Evolutionary conservation across 225 moss, liverwort and hornwort species (phyloP).

Genomic region (Pleurozium schreberi): DNA sequence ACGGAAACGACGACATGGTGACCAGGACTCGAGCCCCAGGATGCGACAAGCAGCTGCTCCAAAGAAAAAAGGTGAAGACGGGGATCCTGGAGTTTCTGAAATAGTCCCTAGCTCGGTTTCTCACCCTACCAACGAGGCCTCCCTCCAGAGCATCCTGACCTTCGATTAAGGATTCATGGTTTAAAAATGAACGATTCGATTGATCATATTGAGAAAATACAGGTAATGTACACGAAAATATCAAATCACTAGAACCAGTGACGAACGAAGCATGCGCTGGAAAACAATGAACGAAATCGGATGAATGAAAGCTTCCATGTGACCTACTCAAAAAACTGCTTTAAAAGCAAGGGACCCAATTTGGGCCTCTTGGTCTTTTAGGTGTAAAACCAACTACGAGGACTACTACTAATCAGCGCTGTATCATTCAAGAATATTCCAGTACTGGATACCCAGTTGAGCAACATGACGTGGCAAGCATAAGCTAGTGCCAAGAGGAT

Average conservation of each 20-base stretch:
- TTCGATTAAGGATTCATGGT: not conserved
- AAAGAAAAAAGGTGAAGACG: not conserved
- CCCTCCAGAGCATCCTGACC: not conserved
- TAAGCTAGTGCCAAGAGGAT: not conserved
- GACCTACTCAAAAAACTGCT: not conserved
- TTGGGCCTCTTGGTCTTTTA: not conserved
- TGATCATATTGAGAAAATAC: not conserved
- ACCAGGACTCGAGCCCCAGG: not conserved
- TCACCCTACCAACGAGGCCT: not conserved
- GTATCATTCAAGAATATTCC: not conserved
- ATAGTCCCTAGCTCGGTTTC: not conserved
- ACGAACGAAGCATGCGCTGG: not conserved
- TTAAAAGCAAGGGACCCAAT: not conserved
- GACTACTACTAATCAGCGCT: not conserved
- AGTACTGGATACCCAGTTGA: not conserved
- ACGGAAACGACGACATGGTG: not conserved
- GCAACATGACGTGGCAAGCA: not conserved
- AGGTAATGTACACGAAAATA: not conserved
- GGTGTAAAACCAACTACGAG: not conserved
- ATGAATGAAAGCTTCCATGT: no score
- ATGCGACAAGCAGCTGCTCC: not conserved
- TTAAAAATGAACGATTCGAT: not conserved
- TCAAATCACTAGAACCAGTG: no score
- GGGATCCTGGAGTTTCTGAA: not conserved
- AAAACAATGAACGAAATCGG: not conserved